Conservation (phyloP, 2,329 filamentous ascomycete species). For the Colletotrichum musae region DNA sequence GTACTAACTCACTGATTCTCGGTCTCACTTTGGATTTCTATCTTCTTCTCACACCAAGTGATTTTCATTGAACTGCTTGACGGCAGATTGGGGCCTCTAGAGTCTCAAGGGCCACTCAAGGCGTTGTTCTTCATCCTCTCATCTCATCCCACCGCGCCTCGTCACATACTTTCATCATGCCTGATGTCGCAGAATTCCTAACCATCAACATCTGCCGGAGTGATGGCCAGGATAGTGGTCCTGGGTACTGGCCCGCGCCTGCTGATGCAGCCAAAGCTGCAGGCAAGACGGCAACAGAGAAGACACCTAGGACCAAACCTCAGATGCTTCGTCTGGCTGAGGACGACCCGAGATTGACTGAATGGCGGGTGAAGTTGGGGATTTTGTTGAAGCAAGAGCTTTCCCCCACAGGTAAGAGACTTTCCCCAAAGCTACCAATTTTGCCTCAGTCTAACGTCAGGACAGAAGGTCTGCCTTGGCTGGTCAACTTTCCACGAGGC, state of each 20-base stretch:
- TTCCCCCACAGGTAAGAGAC: constrained; percentile 46
- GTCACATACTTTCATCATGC: constrained; percentile 10
- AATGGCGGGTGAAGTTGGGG: constrained; percentile 62
- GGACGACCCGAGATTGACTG: constrained; percentile 59
- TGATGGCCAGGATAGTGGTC: constrained; percentile 61
- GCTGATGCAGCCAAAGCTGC: constrained; percentile 53
- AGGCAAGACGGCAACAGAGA: constrained; percentile 54
- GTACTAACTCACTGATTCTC: constrained; percentile 14
- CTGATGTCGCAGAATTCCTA: constrained; percentile 30
- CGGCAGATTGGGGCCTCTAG: not conserved
- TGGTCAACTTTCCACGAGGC: constrained; percentile 59
- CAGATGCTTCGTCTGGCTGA: constrained; percentile 60
- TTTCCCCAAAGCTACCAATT: constrained; percentile 51
- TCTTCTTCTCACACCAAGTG: not conserved
- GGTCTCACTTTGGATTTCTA: not conserved
- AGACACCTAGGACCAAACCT: constrained; percentile 56
- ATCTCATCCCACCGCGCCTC: not conserved
- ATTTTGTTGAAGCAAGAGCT: constrained; percentile 63
- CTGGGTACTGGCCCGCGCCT: constrained; percentile 58
- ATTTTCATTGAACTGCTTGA: not conserved
- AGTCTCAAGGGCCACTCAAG: not conserved
- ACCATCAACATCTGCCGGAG: constrained; percentile 58
- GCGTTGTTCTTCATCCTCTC: not conserved
- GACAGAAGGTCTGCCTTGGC: constrained; percentile 60
- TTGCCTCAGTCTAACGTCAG: constrained; percentile 43